Percentiles rank a stretch among this genome's conserved stretches.
Conservation (phyloP, 2,329 filamentous ascomycete species). For the Onygenales sp. region DNA sequence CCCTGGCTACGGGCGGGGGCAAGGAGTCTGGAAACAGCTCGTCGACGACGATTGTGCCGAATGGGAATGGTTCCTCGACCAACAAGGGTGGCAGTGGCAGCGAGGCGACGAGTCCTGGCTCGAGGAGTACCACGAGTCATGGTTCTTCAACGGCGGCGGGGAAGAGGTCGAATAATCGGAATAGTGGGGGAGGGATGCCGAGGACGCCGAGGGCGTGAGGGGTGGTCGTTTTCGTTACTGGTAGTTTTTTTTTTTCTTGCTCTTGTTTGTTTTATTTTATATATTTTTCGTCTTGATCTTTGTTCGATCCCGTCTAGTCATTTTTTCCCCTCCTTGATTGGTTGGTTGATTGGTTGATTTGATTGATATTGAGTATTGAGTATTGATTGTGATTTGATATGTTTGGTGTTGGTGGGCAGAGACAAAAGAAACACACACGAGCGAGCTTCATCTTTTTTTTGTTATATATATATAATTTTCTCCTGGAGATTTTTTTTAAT, state of each 20-base stretch:
- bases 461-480: too few relatives aligned
- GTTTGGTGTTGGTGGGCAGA: too few relatives aligned
- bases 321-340: too few relatives aligned
- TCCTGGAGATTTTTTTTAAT: too few relatives aligned
- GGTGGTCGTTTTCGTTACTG: background rate
- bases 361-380: too few relatives aligned
- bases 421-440: too few relatives aligned
- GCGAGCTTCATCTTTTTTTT: too few relatives aligned
- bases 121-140: background rate
- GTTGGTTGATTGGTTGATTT: too few relatives aligned
- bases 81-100: background rate
- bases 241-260: background rate
- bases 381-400: too few relatives aligned
- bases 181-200: background rate
- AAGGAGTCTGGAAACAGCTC: slow-evolving; percentile 2
- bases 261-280: too few relatives aligned
- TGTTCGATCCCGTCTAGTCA: too few relatives aligned
- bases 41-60: slow-evolving; percentile 5
- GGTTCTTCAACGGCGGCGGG: background rate
- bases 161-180: background rate
- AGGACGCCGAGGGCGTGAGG: background rate
- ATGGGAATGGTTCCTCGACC: background rate
- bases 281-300: too few relatives aligned
- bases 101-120: background rate
- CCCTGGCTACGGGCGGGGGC: background rate